Evolutionary conservation across 371 early-diverging fungal genomes (phyloP), one percentile per base, ranked within the genome.

Genomic region (Apophysomyces sp.): DNA sequence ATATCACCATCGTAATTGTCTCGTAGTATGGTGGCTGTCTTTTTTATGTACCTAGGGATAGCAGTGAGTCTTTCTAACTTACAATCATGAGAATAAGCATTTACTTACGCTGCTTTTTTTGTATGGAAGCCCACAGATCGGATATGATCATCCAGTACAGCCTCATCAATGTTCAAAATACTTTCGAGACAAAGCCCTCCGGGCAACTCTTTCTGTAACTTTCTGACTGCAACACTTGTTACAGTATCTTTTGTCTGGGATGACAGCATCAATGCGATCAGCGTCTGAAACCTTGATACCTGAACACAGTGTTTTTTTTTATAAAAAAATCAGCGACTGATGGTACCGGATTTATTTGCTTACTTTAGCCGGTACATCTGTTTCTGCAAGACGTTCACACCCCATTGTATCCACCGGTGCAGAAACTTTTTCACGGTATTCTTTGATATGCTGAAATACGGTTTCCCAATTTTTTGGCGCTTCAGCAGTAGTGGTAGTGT

Each of bases 381-480:
- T 69, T 29, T 90, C 87, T 8, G 87, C 93, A 28, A 95, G 68
- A 16, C 83, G 71, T 49, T 86, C 92, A 76, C 99, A 98, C 0
- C 99, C 99, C 78, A 96, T 91, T 0, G 90, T 89, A 74, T 99
- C 99, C 4, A 99, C 99, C 1, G 98, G 97, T 4, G 99, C 98
- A 11, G 72, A 52, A 60, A 84, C 69, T 5, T 61, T 65, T 30
- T 83, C 64, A 18, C 95, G 79, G 69, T 77, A 92, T 13, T 76
- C 81, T 51, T 81, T 74, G 49, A 96, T 84, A 24, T 69, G 63
- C 24, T 86, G 77, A 64, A 86, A 84, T 0, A 90, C 87, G 27
- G 75, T 68, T 27, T 81, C 69, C 96, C 96, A 96, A 34, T 88
- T 75, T 24, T 72, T 63, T 4, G 88, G 89, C 5, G 63, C 24